Conservation (phyloP, 192 early-diverging fungal genomes). For the Polychytrium aggregatum region DNA sequence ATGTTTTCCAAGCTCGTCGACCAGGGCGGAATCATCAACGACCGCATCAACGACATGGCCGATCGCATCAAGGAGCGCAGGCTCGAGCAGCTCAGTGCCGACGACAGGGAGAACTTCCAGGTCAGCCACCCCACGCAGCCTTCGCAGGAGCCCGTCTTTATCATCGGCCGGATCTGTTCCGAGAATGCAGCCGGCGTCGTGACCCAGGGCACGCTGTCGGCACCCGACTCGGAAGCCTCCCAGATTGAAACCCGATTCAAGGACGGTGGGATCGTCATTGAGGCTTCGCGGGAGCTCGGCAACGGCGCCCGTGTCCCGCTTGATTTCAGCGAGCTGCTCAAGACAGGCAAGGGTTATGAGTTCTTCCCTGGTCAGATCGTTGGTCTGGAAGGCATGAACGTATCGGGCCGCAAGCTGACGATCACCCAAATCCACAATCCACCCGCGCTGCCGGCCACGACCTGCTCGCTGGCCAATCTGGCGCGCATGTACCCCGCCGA, state of each 20-base stretch:
- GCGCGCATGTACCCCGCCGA: constrained; percentile 28
- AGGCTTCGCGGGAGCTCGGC: constrained; percentile 69
- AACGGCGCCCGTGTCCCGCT: constrained; percentile 58
- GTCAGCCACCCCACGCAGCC: constrained; percentile 8
- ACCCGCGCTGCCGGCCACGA: constrained; percentile 38
- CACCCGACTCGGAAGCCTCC: too few relatives aligned
- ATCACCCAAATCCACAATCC: constrained; percentile 20
- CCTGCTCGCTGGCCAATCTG: constrained; percentile 28
- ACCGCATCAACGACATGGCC: constrained; percentile 45
- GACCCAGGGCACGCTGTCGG: too few relatives aligned
- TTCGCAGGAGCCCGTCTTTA: constrained; percentile 44
- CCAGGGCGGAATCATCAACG: constrained; percentile 44
- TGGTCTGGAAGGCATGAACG: constrained; percentile 57
- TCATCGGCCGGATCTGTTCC: too few relatives aligned
- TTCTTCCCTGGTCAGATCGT: constrained; percentile 89
- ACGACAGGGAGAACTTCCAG: constrained; percentile 3
- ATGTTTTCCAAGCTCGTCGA: constrained; percentile 69
- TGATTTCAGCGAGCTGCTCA: constrained; percentile 40
- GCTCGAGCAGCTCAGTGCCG: too few relatives aligned
- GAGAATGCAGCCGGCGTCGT: too few relatives aligned
- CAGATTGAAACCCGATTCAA: too few relatives aligned
- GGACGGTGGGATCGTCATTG: constrained; percentile 61
- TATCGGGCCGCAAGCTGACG: constrained; percentile 12
- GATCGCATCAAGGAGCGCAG: constrained; percentile 20
- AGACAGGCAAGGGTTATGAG: constrained; percentile 29